Percentiles rank a stretch among this genome's conserved stretches.
Conservation (phyloP, 1,139 yeast species). For the Tardiomyces digboiensis region DNA sequence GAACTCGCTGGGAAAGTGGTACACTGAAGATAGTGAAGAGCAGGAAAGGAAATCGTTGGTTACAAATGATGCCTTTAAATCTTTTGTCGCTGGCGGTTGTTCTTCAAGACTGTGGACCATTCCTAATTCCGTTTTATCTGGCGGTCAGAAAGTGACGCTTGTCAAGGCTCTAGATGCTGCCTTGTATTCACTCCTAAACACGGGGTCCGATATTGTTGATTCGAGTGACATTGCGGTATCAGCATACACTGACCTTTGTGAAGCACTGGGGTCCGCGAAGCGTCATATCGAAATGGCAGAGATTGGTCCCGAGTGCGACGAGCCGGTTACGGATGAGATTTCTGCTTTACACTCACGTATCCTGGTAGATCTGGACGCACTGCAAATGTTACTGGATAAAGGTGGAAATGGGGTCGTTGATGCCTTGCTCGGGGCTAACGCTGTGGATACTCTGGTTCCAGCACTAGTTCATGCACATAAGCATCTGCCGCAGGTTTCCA, state of each 20-base stretch:
- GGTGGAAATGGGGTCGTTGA: not conserved
- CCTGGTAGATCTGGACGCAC: constrained; percentile 9
- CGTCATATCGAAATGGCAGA: constrained; percentile 11
- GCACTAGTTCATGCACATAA: constrained; percentile 17
- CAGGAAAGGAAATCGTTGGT: not conserved
- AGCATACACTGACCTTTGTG: constrained; percentile 2
- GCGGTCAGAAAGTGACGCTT: not conserved
- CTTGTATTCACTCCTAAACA: constrained; percentile 6
- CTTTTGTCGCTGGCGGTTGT: not conserved
- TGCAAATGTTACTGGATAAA: constrained; percentile 9
- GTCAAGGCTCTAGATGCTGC: constrained; percentile 13
- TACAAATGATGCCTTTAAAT: not conserved
- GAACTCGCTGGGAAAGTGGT: not conserved
- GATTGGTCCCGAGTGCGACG: constrained; percentile 7
- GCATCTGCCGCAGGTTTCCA: constrained; percentile 17
- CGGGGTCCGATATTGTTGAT: constrained; percentile 1
- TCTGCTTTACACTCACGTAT: constrained; percentile 10
- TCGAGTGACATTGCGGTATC: not conserved
- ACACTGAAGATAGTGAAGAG: not conserved
- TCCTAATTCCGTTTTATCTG: not conserved
- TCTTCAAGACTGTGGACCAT: not conserved
- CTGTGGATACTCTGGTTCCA: constrained; percentile 9
- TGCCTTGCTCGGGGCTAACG: constrained; percentile 1
- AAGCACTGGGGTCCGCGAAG: constrained; percentile 7
- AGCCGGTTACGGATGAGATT: constrained; percentile 6